Base-by-base conservation (phyloP, 768 basidiomycete species). In the Mycena alexandri region DNA sequence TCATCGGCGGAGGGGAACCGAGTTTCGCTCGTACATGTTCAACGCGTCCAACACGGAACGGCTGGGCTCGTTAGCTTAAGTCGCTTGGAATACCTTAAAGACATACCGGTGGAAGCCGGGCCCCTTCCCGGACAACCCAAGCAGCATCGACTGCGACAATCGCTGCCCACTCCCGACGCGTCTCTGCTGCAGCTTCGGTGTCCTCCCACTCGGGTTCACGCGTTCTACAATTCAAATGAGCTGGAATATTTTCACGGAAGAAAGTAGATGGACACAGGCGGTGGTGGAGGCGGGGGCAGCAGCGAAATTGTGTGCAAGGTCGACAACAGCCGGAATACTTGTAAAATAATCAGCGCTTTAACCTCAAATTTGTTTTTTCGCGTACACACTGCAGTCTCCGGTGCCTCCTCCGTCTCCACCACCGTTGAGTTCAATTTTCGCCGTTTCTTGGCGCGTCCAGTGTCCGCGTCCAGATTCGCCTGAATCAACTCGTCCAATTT, bases 301-400 rank as follows among this genome's bases (percentile, higher is more conserved):
- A 86, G 70, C n/a, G 80, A 84, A 43, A 89, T 75, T n/a, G 63
- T 68, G n/a, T 75, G 73, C 0, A 83, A 80, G n/a, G 76, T 73
- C 17, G 87, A 88, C 17, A 88, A 67, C 22, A 89, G 81, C 17
- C 86, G 83, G 68, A 89, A 88, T 36, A 76, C 86, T 88, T 41
- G 33, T 57, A 1, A 65, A 42, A 61, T 17, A 67, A 16, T 69
- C 22, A 61, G 60, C 43, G 33, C 33, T 14, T 50, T 57, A 60
- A 38, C 38, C 61, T 68, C 25, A 54, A 67, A 60, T 63, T 34
- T 10, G 60, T 41, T 7, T 47, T 44, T 29, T 29, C 24, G 29
- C 63, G 21, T 46, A 62, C 55, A 62, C n/a, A 43, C 67, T 47
- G 67, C 54, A 22, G 57, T 68, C 21, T 67, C 58, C 3, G 36